Evolutionary conservation across 768 basidiomycete species (phyloP), one percentile per base, ranked within the genome.

Genomic region (Naganishia antarctica): DNA sequence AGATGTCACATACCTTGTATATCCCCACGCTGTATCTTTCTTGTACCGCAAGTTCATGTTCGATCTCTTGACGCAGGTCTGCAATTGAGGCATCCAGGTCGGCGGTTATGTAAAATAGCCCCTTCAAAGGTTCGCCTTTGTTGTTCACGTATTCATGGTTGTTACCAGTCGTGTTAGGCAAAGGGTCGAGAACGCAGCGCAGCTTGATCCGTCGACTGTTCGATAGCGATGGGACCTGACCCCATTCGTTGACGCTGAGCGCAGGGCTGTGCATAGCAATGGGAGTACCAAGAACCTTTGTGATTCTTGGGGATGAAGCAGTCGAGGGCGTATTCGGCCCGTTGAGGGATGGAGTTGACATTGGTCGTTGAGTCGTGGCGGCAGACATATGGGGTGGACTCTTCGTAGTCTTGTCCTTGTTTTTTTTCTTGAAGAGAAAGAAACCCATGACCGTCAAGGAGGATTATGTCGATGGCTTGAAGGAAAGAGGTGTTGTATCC

Each of bases 1-100:
- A 12, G 37, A 31, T n/a, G n/a, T 13, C 13, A 63, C 73, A 61
- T 62, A 76, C 75, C 71, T 76, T 76, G 72, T 71, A 76, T 12
- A 72, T n/a, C 13, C 69, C 64, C 37, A 72, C 64, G 1, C 66
- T 61, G 16, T 58, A 61, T 21, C 61, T 49, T 9, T 50, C 49
- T n/a, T 70, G 69, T 5, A 48, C 28, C 25, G 23, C 40, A 3
- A 73, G 49, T 26, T 66, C 64, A 4, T 48, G 37, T 2, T 65
- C 62, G 26, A 74, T 68, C 21, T 60, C 69, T 18, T 61, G 23
- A 23, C 70, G 60, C 0, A 74, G 41, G 0, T 49, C 65, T 3
- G 61, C 63, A 13, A 74, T 64, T 6, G 60, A 60, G 3, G 67
- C 70, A 16, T 71, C 68, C 3, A 69, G 65, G 32, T 69, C 60